Evolutionary conservation across 768 basidiomycete species (phyloP), one percentile per base, ranked within the genome.

Genomic region (Kwoniella sp.): DNA sequence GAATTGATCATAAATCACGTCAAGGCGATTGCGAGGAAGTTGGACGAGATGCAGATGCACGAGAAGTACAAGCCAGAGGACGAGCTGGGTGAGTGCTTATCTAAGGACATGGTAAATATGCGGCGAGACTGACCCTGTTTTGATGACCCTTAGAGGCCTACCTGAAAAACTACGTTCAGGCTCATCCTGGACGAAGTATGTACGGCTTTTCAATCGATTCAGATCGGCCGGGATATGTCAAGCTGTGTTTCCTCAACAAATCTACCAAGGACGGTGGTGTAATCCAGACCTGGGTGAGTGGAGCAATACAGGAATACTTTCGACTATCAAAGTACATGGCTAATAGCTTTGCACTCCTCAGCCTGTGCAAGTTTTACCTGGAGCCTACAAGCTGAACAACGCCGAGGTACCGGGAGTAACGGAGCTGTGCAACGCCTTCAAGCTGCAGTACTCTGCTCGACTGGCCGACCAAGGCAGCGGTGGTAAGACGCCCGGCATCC

Each of bases 1-100:
- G 95, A 99, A 78, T 80, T 99, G 71, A 92, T 98, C 70, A 93
- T 97, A 79, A 93, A 93, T 74, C 93, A 99, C 79, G 88, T 98
- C 47, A 91, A 93, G 83, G 89, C 93, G 9, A 94, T 94, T 85
- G 89, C 91, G 50, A 87, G 92, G 45, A 89, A 91, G 70, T 89
- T 97, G 1, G 94, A 97, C 79, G 93, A 98, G 77, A 82, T 98
- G 61, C 93, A 93, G 88, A 86, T 88, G 25, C 91, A 93, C 74
- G 96, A 98, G 74, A 96, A 96, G 79, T 98, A 90, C 85, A 93
- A 89, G 22, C 84, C 88, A 11, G 91, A 94, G 81, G 90, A 92
- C 61, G 90, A 94, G 70, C 85, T 99, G 53, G 90, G 95, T 97
- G 71, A 79, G 94, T 84, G 45, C 17, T 30, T 5, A 29, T 13